Percentiles rank a stretch among this genome's conserved stretches.
phyloP scores from a whole-genome alignment of 352 stramenopile genomes.

The Globisporangium uncinulatum region DNA sequence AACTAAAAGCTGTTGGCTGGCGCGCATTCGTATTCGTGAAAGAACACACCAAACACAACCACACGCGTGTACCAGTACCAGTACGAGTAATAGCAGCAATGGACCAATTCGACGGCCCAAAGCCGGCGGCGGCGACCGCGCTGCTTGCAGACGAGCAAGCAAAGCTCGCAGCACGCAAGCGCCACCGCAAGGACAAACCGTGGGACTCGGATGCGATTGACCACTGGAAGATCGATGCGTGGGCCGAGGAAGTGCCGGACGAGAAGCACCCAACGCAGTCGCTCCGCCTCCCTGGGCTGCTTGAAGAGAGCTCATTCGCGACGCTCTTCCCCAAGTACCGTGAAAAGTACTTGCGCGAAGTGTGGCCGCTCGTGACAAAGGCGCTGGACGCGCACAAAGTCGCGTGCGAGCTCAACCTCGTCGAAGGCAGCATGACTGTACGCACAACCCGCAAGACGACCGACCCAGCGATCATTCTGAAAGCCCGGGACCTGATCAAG shows the following conservation, averaged over 20 bases:
- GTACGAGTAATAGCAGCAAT: constrained; percentile 16
- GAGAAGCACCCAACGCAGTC: constrained; percentile 74
- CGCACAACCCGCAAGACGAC: constrained; percentile 95
- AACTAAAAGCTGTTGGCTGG: no score
- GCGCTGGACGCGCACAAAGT: constrained; percentile 94
- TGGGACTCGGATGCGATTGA: constrained; percentile 98
- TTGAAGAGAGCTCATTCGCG: constrained; percentile 99
- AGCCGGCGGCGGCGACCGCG: constrained; percentile 24
- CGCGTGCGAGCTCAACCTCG: constrained; percentile 97
- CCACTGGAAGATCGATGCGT: constrained; percentile 97
- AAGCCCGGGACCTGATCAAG: constrained; percentile 98
- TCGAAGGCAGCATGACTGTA: constrained; percentile 93
- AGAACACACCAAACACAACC: no score
- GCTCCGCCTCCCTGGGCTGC: constrained; percentile 73
- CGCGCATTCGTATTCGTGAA: no score
- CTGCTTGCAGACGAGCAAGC: constrained; percentile 33
- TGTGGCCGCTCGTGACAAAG: constrained; percentile 98
- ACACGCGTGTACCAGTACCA: no score
- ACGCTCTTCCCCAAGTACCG: constrained; percentile 99
- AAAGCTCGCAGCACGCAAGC: constrained; percentile 25
- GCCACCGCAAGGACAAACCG: constrained; percentile 98
- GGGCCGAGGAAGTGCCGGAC: constrained; percentile 70
- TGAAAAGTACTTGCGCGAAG: constrained; percentile 98
- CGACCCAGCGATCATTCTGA: constrained; percentile 98
- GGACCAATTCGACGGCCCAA: constrained; percentile 68